Evolutionary conservation across 2,329 filamentous ascomycete genomes (phyloP), one percentile per base, ranked within the genome.

Genomic region (Aspergillus pseudoterreus): DNA sequence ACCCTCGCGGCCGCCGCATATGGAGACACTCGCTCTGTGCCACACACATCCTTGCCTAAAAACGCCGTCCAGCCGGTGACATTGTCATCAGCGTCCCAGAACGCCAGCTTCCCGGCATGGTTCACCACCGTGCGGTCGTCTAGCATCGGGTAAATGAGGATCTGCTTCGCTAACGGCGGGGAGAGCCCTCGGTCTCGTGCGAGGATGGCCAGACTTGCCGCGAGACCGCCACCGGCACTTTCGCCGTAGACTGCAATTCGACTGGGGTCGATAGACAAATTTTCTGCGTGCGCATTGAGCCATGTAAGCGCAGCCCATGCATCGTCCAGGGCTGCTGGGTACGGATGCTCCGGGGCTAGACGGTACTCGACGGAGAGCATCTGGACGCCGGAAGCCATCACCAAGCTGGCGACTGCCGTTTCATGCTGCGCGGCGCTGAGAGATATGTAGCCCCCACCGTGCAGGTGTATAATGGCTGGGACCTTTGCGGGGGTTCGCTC

Each of bases 181-280:
- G n/a, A 21, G 1, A 66, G 57, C 19, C 57, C 61, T n/a, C 58
- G 59, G 56, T 75, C 72, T n/a, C 70, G 63, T 3, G 62, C 63
- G 72, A 82, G 76, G 22, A 84, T 65, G 1, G 78, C 74, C 56
- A 79, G 71, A 4, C 75, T 78, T 1, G 80, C 78, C 0, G 81
- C 81, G 14, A 85, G 66, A 48, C 81, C 80, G 2, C 80, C 82
- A 2, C 81, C 82, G 1, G 80, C 81, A 19, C 78, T 82, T 49
- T 80, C 78, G 4, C 82, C 82, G 49, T 75, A 75, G 15, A 83
- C 69, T 11, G 82, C 74, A 27, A 84, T 74, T 33, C 75, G 78
- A 0, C 75, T 71, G 3, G 71, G 66, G 44, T 74, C 67, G 46
- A 81, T 74, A 8, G 75, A 75, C 1, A 75, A 57, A 22, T 64